phyloP scores from a whole-genome alignment of 1,284 basidiomycete genomes.

The Takashimella koratensis region DNA sequence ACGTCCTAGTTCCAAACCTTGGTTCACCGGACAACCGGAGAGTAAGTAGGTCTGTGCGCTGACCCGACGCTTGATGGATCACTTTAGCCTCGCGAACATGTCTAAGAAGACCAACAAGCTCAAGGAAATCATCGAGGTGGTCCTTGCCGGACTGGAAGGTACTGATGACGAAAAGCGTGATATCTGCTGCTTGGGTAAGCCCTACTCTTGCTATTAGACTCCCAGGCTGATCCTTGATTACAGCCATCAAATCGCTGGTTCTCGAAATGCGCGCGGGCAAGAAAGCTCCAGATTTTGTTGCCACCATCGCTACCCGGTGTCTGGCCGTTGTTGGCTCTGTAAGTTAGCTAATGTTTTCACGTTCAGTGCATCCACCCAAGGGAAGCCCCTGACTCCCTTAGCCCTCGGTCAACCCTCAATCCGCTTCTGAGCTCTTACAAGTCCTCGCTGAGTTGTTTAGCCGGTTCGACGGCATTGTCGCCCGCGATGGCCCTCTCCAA shows the following conservation, averaged over 20 bases:
- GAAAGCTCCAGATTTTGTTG: slow-evolving; percentile 73
- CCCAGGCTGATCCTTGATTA: slow-evolving; percentile 2
- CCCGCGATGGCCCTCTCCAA: slow-evolving; percentile 54
- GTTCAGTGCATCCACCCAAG: neutral
- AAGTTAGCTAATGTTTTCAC: slow-evolving; percentile 31
- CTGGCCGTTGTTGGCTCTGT: slow-evolving; percentile 72
- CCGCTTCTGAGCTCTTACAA: slow-evolving; percentile 81
- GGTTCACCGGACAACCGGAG: neutral
- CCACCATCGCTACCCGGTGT: slow-evolving; percentile 79
- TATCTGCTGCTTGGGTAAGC: slow-evolving; percentile 83
- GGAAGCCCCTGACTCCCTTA: neutral
- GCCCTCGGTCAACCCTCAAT: slow-evolving; percentile 67
- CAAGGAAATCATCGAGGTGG: slow-evolving; percentile 78
- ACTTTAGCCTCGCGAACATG: slow-evolving; percentile 35
- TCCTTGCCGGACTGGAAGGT: slow-evolving; percentile 27
- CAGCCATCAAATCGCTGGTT: slow-evolving; percentile 91
- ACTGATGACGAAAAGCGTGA: slow-evolving; percentile 58
- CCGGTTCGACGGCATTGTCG: slow-evolving; percentile 71
- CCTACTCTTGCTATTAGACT: neutral
- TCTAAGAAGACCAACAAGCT: slow-evolving; percentile 57
- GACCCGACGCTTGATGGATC: neutral
- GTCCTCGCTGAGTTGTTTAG: slow-evolving; percentile 87
- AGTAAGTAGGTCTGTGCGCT: neutral
- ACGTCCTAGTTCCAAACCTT: too few species aligned
- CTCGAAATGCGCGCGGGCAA: slow-evolving; percentile 78